These are phyloP conservation scores for Aspergillus hortae DNA, from an alignment of 2,329 filamentous ascomycete genomes.

Conservation along the genomic window DNA sequence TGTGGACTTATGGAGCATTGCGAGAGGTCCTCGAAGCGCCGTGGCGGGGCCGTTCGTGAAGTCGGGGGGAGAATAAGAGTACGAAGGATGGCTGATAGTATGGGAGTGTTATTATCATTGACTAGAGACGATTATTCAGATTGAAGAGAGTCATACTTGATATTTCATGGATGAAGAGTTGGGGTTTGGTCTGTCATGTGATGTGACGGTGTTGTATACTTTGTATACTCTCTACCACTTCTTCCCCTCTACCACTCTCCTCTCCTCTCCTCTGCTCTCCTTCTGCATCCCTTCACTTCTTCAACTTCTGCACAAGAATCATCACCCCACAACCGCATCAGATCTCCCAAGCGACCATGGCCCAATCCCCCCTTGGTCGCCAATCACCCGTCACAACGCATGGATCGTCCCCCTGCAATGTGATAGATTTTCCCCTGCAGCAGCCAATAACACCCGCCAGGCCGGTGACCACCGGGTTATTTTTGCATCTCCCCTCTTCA, in stretches of 20 bases:
- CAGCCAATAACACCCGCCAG: slow-evolving; percentile 9
- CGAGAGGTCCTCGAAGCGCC: slow-evolving; percentile 4
- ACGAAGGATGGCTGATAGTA: not conserved
- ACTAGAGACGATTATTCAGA: too few relatives aligned
- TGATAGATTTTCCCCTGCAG: slow-evolving; percentile 19
- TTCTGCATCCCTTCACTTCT: not conserved
- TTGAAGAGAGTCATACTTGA: not conserved
- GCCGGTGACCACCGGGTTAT: slow-evolving; percentile 1
- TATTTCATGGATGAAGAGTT: not conserved
- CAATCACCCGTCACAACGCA: slow-evolving; percentile 9
- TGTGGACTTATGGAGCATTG: not conserved
- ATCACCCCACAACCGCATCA: not conserved
- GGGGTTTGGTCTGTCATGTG: not conserved
- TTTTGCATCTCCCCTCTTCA: slow-evolving; percentile 3
- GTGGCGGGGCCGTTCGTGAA: slow-evolving; percentile 1
- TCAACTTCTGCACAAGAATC: not conserved
- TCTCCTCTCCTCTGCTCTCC: too few relatives aligned
- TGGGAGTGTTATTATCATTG: not conserved
- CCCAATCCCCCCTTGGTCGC: not conserved
- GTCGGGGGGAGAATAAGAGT: not conserved
- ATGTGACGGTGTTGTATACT: not conserved
- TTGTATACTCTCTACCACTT: too few relatives aligned
- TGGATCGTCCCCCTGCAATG: slow-evolving; percentile 13
- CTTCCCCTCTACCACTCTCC: not conserved
- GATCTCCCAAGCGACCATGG: not conserved